These are phyloP conservation scores for Termitomyces sp. DNA, from an alignment of 768 basidiomycete genomes.

Conservation along the genomic window DNA sequence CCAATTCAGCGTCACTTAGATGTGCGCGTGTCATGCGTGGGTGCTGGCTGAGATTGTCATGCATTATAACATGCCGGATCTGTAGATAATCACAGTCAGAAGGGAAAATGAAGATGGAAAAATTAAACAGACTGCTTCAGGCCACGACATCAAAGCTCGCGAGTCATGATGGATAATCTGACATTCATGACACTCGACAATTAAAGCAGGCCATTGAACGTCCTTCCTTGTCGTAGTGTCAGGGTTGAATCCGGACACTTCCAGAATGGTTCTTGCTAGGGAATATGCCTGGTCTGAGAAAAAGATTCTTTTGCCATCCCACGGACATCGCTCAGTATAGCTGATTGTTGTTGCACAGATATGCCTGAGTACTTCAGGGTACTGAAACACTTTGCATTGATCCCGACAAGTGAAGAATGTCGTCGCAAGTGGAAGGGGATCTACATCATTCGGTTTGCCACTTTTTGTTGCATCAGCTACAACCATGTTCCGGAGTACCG, in stretches of 20 bases:
- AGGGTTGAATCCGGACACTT: conserved; percentile 4
- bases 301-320: background rate
- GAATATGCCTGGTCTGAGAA: background rate
- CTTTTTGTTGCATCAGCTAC: too few species aligned
- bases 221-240: background rate
- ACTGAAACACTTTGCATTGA: background rate
- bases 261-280: background rate
- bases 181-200: conserved; percentile 3
- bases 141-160: conserved; percentile 7
- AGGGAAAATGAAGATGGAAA: background rate
- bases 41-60: background rate
- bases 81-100: background rate
- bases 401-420: background rate
- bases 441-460: background rate
- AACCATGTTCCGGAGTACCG: too few species aligned
- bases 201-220: background rate
- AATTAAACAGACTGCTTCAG: background rate
- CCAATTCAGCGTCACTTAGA: background rate
- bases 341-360: background rate
- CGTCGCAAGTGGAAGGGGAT: conserved; percentile 1
- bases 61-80: background rate
- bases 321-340: background rate
- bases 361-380: conserved; percentile 1
- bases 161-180: background rate
- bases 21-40: background rate